Evolutionary conservation across 164 flowering plant species (phyloP).

Genomic region (Piper longum): DNA sequence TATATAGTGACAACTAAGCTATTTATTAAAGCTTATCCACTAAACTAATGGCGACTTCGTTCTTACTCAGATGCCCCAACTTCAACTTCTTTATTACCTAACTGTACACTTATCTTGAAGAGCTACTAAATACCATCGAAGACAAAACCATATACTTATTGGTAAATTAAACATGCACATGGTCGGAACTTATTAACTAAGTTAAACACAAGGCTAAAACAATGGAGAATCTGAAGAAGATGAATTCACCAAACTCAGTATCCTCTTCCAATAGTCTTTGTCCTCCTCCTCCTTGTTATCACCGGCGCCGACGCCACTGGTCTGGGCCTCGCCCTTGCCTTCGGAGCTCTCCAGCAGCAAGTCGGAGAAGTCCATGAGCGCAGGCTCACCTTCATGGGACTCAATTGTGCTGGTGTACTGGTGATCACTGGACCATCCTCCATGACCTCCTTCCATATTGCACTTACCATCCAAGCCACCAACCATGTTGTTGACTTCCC

Average conservation of each 20-base stretch:
- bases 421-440: background rate
- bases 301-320: conserved; percentile 4
- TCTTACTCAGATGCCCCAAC: background rate
- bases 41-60: background rate
- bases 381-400: background rate
- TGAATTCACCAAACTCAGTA: conserved; percentile 69
- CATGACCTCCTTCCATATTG: background rate
- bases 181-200: too few species aligned
- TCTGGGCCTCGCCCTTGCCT: background rate
- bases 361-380: conserved; percentile 4
- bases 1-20: too few species aligned
- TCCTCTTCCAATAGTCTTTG: conserved; percentile 77
- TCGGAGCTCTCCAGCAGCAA: conserved; percentile 3
- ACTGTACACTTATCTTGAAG: too few species aligned
- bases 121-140: background rate
- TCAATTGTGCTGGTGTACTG: background rate
- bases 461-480: background rate
- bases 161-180: too few species aligned
- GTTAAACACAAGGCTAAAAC: conserved; percentile 1
- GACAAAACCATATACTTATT: too few species aligned
- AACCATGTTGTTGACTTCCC: background rate
- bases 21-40: background rate
- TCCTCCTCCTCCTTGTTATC: conserved; percentile 25
- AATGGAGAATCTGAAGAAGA: conserved; percentile 15
- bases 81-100: background rate